These are phyloP conservation scores for Helianthus tuberosus DNA, from an alignment of 129 eudicot species.

Conservation along the genomic window DNA sequence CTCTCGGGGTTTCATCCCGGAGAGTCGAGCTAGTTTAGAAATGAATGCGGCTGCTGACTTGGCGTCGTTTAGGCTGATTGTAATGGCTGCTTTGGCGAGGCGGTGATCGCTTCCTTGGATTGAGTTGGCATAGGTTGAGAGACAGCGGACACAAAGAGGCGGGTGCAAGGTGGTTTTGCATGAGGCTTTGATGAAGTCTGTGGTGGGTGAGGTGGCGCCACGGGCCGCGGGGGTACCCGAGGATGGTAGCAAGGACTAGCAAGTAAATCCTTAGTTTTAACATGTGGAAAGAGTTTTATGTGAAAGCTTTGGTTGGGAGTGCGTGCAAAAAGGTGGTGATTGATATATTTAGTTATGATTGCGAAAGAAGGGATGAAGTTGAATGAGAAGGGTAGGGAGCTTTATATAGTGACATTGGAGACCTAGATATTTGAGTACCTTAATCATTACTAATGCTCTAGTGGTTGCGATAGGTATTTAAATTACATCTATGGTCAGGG, in stretches of 20 bases:
- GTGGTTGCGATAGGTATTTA: too few relatives aligned
- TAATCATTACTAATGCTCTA: too few relatives aligned
- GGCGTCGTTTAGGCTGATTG: slow-evolving; percentile 61
- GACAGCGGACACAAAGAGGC: slow-evolving; percentile 58
- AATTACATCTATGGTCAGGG: too few relatives aligned
- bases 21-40: slow-evolving; percentile 33
- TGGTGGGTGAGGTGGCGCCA: slow-evolving; percentile 30
- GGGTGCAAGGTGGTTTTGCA: slow-evolving; percentile 76
- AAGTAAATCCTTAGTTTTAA: slow-evolving; percentile 35
- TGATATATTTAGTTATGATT: not conserved
- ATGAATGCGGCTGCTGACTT: slow-evolving; percentile 45
- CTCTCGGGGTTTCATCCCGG: slow-evolving; percentile 55
- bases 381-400: slow-evolving; percentile 19
- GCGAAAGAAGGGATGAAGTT: slow-evolving; percentile 18
- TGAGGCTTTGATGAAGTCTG: slow-evolving; percentile 58
- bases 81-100: slow-evolving; percentile 70
- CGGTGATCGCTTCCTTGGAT: slow-evolving; percentile 50
- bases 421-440: not conserved
- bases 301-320: slow-evolving; percentile 12
- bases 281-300: slow-evolving; percentile 30
- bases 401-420: slow-evolving; percentile 31
- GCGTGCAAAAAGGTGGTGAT: too few relatives aligned
- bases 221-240: slow-evolving; percentile 14
- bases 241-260: slow-evolving; percentile 33
- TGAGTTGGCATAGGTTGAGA: slow-evolving; percentile 49